phyloP scores from a whole-genome alignment of 257 asterid species.

The Rhazya stricta region DNA sequence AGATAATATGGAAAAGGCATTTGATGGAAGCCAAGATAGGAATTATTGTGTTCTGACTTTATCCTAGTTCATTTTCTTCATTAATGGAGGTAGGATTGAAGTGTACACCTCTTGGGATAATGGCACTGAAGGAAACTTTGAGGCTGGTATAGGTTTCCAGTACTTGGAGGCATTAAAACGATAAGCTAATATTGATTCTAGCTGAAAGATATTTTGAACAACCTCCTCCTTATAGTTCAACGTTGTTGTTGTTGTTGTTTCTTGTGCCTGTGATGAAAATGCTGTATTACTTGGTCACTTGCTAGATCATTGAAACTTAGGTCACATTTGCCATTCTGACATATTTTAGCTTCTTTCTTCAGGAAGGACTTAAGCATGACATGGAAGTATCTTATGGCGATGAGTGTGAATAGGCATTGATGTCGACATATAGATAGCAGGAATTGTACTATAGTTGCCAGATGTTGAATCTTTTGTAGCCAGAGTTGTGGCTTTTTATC shows the following conservation, averaged over 20 bases:
- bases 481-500: background rate
- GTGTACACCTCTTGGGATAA: background rate
- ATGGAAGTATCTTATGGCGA: background rate
- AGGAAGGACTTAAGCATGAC: background rate
- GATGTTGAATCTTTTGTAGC: background rate
- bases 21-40: background rate
- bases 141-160: background rate
- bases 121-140: background rate
- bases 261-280: background rate
- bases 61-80: background rate
- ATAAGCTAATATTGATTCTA: background rate
- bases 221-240: background rate
- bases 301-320: background rate
- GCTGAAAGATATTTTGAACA: background rate
- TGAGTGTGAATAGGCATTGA: background rate
- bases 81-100: background rate
- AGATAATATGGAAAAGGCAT: background rate
- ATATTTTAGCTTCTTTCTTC: background rate
- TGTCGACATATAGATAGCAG: background rate
- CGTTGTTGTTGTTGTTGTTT: background rate
- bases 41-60: background rate
- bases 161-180: background rate
- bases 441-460: background rate
- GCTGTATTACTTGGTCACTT: background rate
- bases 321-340: background rate